Evolutionary conservation across 495 filamentous ascomycete species (phyloP), one percentile per base, ranked within the genome.

Genomic region (Thermothielavioides terrestris): DNA sequence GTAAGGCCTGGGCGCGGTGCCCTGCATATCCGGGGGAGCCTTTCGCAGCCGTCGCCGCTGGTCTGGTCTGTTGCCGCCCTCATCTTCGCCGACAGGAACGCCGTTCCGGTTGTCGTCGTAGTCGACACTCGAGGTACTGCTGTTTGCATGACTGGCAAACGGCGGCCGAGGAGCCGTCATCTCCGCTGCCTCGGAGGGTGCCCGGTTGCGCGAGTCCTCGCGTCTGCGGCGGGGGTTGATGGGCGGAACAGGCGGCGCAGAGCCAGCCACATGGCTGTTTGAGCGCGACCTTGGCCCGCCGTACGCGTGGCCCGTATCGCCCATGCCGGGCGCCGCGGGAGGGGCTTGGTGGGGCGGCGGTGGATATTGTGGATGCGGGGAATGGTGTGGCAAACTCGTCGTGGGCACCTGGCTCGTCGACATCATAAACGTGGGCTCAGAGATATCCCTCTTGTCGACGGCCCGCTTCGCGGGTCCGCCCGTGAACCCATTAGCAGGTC

Each of bases 371-470:
- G 37, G 8, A 6, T 41, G 46, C 37, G 20, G 27, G 0, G 46
- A 11, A 2, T 46, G 39, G 15, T 31, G 31, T 2, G 82, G 82
- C 3, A 87, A 69, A 32, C 77, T 75, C 11, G 85, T 73, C 0
- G 79, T 81, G 3, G 82, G 79, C 14, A 92, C 77, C 36, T 81
- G 82, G 9, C 83, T 88, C 8, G 87, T 92, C 18, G 76, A 79
- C 28, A 79, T 85, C n/a, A 91, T 65, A 48, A 94, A 84, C 0
- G 77, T 85, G 0, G 89, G 89, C 54, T 92, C 89, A 3, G 87
- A 91, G 32, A 95, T 94, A 23, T 84, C 79, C 28, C 75, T 69
- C 59, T 91, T 89, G 57, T 80, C 82, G 40, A 92, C 70, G 0
- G 77, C 70, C 31, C 79, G 79, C 70, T 88, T 92, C 32, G 55